Evolutionary conservation across 768 basidiomycete species (phyloP), one percentile per base, ranked within the genome.

Genomic region (Lactifluus rugatus): DNA sequence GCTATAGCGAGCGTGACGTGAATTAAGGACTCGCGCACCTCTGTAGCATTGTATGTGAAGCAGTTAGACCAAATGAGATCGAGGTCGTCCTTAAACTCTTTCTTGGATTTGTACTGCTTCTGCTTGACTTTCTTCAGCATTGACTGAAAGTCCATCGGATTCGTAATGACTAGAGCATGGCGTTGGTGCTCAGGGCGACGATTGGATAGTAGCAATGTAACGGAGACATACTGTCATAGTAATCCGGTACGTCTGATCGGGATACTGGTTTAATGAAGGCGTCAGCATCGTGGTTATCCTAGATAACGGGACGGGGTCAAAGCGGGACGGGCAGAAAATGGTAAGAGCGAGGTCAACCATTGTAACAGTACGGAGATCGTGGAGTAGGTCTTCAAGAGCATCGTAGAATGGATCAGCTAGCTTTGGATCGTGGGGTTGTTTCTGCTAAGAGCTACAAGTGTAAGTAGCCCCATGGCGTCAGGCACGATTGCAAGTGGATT

Each of bases 21-120:
- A 25, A 36, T 19, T 2, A 17, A 51, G 32, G 26, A 39, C 46
- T n/a, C 16, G 78, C 87, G 60, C 64, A 92, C 94, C 75, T 93
- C 88, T 11, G 84, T 80, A 17, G 89, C 85, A 70, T 99, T 99
- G 71, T 98, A 98, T 5, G 80, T 83, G 62, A 87, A 81, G 71
- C 95, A 97, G 64, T 98, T 99, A 47, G 83, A 83, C 96, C 96
- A 99, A 64, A 99, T 97, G 61, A 97, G 81, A 64, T 95, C 90
- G 44, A 99, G 75, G 73, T 99, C 96, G 58, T 89, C 86, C 62
- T 87, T 86, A 72, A 99, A 98, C 66, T 94, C 89, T 62, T 83
- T 78, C 73, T 98, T 98, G 31, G 85, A 90, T 72, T 94, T 93
- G 80, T 96, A 97, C 48, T 82, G 79, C 69, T 89, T 90, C 58